These are phyloP conservation scores for Aspergillus bridgeri DNA, from an alignment of 495 filamentous ascomycete species.

Conservation along the genomic window DNA sequence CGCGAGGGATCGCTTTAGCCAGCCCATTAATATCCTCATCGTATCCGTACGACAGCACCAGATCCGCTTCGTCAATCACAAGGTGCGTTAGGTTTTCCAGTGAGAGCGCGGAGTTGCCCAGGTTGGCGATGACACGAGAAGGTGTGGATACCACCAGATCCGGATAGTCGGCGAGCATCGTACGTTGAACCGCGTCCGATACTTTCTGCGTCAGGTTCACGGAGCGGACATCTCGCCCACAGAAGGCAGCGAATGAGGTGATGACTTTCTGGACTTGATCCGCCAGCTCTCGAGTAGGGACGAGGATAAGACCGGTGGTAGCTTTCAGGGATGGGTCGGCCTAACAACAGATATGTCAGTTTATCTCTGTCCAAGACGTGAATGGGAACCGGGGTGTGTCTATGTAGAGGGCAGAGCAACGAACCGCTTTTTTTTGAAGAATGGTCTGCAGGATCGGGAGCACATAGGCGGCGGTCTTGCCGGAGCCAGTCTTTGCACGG, in stretches of 20 bases:
- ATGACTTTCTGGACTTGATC: constrained; percentile 79
- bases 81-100: constrained; percentile 69
- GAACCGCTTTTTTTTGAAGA: constrained; percentile 68
- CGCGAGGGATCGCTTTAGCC: constrained; percentile 70
- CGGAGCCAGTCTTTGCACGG: constrained; percentile 87
- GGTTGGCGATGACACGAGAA: constrained; percentile 64
- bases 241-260: constrained; percentile 71
- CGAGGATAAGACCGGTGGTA: constrained; percentile 75
- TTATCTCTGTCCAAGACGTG: too few relatives aligned
- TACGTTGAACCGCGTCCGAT: constrained; percentile 77
- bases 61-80: constrained; percentile 92
- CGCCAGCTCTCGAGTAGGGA: constrained; percentile 91
- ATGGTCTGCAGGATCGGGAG: constrained; percentile 81
- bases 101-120: constrained; percentile 65
- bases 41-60: constrained; percentile 93
- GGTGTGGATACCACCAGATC: constrained; percentile 91
- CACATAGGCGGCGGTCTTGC: constrained; percentile 97
- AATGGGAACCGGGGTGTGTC: too few relatives aligned
- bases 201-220: constrained; percentile 87
- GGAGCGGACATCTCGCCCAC: constrained; percentile 73
- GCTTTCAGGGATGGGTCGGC: constrained; percentile 40
- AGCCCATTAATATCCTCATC: constrained; percentile 82
- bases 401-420: constrained; percentile 16
- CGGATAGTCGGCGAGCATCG: constrained; percentile 80
- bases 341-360: constrained; percentile 18